Percentiles rank a stretch among this genome's conserved stretches.
phyloP scores from a whole-genome alignment of 352 stramenopile species.

The Blastocystis hominis region DNA sequence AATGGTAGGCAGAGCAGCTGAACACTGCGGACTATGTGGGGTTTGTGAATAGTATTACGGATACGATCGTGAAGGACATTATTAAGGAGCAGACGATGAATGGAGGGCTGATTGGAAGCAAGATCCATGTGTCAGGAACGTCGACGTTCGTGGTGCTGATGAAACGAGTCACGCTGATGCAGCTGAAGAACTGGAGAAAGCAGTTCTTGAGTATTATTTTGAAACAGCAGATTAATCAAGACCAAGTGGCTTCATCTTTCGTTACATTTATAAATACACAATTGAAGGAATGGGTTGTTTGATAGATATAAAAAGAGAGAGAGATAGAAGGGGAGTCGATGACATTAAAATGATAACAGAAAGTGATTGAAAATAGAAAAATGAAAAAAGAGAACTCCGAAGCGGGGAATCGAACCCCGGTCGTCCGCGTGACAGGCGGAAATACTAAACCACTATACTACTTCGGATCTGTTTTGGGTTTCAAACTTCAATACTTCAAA shows the following conservation, averaged over 20 bases:
- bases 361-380: too few species aligned
- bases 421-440: slow-evolving; percentile 57
- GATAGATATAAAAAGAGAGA: not conserved
- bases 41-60: slow-evolving; percentile 10
- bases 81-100: slow-evolving; percentile 40
- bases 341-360: too few species aligned
- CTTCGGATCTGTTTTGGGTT: slow-evolving; percentile 6
- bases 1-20: not conserved
- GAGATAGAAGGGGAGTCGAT: not conserved
- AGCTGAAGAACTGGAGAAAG: slow-evolving; percentile 49
- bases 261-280: slow-evolving; percentile 36
- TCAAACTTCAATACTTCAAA: not conserved
- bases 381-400: slow-evolving; percentile 33
- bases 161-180: slow-evolving; percentile 37
- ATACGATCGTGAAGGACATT: slow-evolving; percentile 41
- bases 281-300: slow-evolving; percentile 33
- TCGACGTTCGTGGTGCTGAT: not conserved
- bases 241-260: slow-evolving; percentile 11
- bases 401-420: slow-evolving; percentile 57
- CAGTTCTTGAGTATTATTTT: not conserved
- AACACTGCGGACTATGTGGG: slow-evolving; percentile 30
- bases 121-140: slow-evolving; percentile 11
- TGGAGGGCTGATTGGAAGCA: slow-evolving; percentile 17
- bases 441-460: slow-evolving; percentile 58
- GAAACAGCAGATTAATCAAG: slow-evolving; percentile 11